Percentiles rank a stretch among this genome's conserved stretches.
Evolutionary conservation across 495 filamentous ascomycete species (phyloP).

Genomic region (Penicillium chermesinum): DNA sequence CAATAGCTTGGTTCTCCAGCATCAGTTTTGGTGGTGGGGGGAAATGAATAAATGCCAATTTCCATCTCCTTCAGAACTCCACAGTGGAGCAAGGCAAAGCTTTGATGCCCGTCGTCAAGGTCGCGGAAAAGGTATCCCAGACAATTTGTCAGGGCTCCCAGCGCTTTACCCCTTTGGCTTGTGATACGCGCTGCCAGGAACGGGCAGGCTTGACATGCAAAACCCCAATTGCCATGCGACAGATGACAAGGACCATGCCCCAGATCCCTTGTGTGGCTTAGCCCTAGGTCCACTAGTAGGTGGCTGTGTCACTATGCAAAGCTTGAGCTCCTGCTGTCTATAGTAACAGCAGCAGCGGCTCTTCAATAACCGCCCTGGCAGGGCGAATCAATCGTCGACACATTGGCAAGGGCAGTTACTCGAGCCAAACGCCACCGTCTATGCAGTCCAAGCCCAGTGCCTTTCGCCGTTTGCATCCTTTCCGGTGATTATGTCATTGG

Average conservation of each 20-base stretch:
- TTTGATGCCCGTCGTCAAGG: not conserved
- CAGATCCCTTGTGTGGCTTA: not conserved
- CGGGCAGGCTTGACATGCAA: not conserved
- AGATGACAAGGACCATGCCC: not conserved
- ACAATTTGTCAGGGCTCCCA: not conserved
- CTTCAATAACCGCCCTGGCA: too few species aligned
- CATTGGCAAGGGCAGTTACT: too few species aligned
- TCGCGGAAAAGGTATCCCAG: not conserved
- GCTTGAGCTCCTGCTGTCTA: too few species aligned
- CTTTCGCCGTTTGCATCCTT: conserved; percentile 4
- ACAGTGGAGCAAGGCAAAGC: not conserved
- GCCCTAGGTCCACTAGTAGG: not conserved
- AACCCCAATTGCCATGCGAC: not conserved
- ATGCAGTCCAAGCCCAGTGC: too few species aligned
- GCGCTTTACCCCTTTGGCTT: not conserved
- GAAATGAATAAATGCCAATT: too few species aligned
- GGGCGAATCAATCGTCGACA: too few species aligned
- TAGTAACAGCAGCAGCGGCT: too few species aligned
- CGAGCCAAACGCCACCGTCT: too few species aligned
- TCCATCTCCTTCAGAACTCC: too few species aligned
- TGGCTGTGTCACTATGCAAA: not conserved
- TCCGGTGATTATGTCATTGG: too few species aligned
- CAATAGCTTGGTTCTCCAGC: too few species aligned
- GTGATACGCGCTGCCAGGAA: not conserved
- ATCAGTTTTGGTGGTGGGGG: too few species aligned